A percentile compares a stretch with the other conserved stretches of the same genome.
phyloP scores from a whole-genome alignment of 805 yeast genomes.

The Naumovozyma dairenensis region DNA sequence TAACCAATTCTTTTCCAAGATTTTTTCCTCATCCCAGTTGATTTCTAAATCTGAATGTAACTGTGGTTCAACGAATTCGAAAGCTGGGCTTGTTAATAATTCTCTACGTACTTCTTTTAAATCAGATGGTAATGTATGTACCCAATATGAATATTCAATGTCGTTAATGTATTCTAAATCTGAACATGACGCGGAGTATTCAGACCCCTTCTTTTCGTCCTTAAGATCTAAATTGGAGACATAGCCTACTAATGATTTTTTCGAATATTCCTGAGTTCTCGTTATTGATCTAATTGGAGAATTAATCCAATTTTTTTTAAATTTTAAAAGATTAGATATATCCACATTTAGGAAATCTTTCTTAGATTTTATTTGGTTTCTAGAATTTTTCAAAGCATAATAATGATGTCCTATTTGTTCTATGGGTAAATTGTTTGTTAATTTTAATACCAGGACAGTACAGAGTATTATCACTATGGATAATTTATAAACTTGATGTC shows the following conservation, averaged over 20 bases:
- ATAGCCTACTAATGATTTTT: conserved; percentile 2
- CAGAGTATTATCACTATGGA: too few relatives aligned
- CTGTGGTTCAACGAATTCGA: conserved; percentile 1
- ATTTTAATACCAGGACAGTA: too few relatives aligned
- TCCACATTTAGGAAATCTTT: conserved; percentile 5
- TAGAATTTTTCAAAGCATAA: too few relatives aligned
- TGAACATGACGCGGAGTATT: conserved; percentile 4
- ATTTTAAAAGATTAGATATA: conserved; percentile 3
- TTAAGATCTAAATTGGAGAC: conserved; percentile 4
- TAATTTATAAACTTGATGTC: too few relatives aligned
- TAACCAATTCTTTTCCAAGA: conserved; percentile 31
- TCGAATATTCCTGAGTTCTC: conserved; percentile 1
- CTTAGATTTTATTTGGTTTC: conserved; percentile 1
- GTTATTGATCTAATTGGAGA: conserved; percentile 3
- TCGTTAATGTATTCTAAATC: conserved; percentile 5
- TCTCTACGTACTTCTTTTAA: conserved; percentile 3
- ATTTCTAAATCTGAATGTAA: conserved; percentile 4
- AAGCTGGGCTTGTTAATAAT: conserved; percentile 1
- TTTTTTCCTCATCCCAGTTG: conserved; percentile 4
- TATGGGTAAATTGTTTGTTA: too few relatives aligned
- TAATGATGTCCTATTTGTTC: too few relatives aligned
- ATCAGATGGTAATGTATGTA: conserved; percentile 4
- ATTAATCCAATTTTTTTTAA: conserved; percentile 1
- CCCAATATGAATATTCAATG: conserved; percentile 6
- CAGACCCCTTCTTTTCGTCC: conserved; percentile 1